Base-by-base conservation (phyloP, 805 yeast species). In the Kockiozyma suomiensis region DNA sequence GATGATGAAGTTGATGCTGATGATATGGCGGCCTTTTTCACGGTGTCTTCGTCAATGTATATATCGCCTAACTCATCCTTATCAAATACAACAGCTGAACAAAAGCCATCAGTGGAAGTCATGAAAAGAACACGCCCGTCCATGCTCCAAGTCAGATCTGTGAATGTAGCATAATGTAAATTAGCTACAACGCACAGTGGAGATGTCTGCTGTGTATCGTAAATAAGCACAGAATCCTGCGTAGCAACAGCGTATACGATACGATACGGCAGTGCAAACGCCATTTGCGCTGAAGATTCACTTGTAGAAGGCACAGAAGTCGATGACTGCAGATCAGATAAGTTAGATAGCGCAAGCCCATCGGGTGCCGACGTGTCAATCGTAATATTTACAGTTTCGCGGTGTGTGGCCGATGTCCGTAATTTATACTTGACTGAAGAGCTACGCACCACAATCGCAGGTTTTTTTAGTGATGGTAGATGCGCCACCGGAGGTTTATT, bases 221-320 rank as follows among this genome's bases (percentile, higher is more conserved):
- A 94, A 1, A 94, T 75, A 7, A 87, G 69, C 12, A 94, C 87
- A 13, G 92, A 81, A 70, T 90, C 97, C 58, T 89, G 91, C 0
- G 97, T 92, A 0, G 97, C 98, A 19, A 94, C 87, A 0, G 97
- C 98, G 75, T 88, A 92, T 0, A 93, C 75, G 84, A 94, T 82
- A 63, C 90, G 82, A 70, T 94, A 91, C 0, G 90, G 87, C 47
- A 92, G 73, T 3, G 77, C 73, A 61, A 90, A 80, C 13, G 79
- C 80, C 3, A 33, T 23, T 28, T 33, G 40, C 7, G 49, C 50
- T 17, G 58, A 19, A 8, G 28, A 30, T 47, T 23, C 41, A 40
- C 13, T 19, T 7, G 50, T 30, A 4, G 42, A 41, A 26, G 56
- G 59, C 23, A 30, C 46, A 33, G 37, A 52, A 40, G 35, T 58